Conservation (phyloP, 768 basidiomycete genomes). For the Termitomyces sp. region DNA sequence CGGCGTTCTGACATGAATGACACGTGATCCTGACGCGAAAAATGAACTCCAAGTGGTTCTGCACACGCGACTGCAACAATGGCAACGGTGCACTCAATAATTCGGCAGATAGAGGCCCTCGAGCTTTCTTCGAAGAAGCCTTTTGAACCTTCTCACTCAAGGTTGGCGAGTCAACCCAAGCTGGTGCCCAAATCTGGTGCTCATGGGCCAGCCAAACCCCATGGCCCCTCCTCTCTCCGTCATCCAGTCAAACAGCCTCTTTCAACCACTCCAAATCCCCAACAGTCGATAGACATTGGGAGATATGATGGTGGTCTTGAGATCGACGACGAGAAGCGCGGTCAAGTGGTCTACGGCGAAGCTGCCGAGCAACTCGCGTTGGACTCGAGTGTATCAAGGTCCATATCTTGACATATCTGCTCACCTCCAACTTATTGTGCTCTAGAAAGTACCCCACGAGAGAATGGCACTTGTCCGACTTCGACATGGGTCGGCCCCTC, state of each 20-base stretch:
- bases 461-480: slow-evolving; percentile 80
- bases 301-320: slow-evolving; percentile 97
- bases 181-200: slow-evolving; percentile 72
- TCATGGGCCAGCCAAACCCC: slow-evolving; percentile 30
- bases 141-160: slow-evolving; percentile 32
- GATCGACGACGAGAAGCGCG: slow-evolving; percentile 75
- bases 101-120: slow-evolving; percentile 64
- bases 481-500: slow-evolving; percentile 92
- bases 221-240: slow-evolving; percentile 38
- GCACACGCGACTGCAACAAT: slow-evolving; percentile 16
- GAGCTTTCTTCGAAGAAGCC: slow-evolving; percentile 56
- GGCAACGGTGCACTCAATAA: slow-evolving; percentile 53
- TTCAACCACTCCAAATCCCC: slow-evolving; percentile 19
- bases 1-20: not conserved
- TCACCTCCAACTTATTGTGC: not conserved
- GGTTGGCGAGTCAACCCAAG: slow-evolving; percentile 61
- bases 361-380: slow-evolving; percentile 79
- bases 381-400: slow-evolving; percentile 75
- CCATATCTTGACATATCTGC: slow-evolving; percentile 4
- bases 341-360: slow-evolving; percentile 69
- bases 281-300: slow-evolving; percentile 66
- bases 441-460: slow-evolving; percentile 64
- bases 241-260: slow-evolving; percentile 24
- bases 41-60: not conserved
- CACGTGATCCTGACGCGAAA: slow-evolving; percentile 11